Evolutionary conservation across 1,284 basidiomycete genomes (phyloP), one percentile per base, ranked within the genome.

Genomic region (Rhizopogon parksii): DNA sequence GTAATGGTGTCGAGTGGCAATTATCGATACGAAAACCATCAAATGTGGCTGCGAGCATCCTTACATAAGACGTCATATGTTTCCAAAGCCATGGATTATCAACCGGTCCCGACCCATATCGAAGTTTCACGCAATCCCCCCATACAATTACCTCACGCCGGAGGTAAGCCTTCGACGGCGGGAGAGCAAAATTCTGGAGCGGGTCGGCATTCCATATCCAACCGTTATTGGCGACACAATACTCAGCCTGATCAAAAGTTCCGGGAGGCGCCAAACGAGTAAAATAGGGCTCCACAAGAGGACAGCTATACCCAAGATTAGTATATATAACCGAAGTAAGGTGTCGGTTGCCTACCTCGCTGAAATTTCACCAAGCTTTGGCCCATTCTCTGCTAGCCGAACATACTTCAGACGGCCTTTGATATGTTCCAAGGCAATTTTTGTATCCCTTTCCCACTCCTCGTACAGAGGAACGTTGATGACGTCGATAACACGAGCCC

Each of bases 151-250:
- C 91, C 68, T 97, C 92, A 47, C 95, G 87, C 27, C 93, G 85
- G 43, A 98, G 78, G 68, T 99, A 99, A 1, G 94, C 89, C 66
- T 95, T 95, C n/a, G 95, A 98, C 1, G 90, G 88, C 45, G 82
- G 81, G n/a, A 91, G 80, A 7, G 95, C 95, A 71, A 99, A 99
- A 72, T 98, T 96, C 57, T 85, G 78, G 17, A 99, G 77, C 0
- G 95, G 95, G 67, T 99, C 87, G 2, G 95, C 95, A 53, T 88
- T 77, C 95, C 95, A 99, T 60, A 99, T 95, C 95, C 95, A 99
- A 6, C 95, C 95, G 62, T 99, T 99, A 71, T 98, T 97, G 4
- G 95, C 95, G 27, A 97, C 72, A 0, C 89, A 85, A 61, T 94
- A 88, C 7, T 80, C 74, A 17, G 76, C 65, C 2, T 86, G 81